Conservation (phyloP, 2,329 filamentous ascomycete genomes). For the Dothistroma pini region DNA sequence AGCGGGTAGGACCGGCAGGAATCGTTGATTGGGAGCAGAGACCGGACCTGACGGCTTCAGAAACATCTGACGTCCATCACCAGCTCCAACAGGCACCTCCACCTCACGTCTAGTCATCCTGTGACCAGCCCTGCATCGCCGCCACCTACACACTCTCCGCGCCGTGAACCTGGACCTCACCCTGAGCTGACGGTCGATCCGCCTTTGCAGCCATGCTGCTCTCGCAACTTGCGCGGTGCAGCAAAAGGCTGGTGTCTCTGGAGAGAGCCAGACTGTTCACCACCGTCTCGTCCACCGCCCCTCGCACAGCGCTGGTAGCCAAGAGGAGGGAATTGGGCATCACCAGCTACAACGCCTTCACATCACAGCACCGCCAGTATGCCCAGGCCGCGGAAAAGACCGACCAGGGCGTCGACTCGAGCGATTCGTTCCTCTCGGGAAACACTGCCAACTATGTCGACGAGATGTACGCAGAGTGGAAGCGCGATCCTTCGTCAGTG, state of each 20-base stretch:
- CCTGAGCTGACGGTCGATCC: constrained; percentile 9
- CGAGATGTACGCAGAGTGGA: constrained; percentile 99
- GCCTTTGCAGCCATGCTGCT: constrained; percentile 60
- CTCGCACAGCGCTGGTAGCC: constrained; percentile 43
- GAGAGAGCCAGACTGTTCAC: constrained; percentile 45
- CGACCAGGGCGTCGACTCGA: constrained; percentile 69
- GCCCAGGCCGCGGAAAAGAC: constrained; percentile 57
- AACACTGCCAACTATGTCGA: constrained; percentile 99
- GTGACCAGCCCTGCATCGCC: not conserved
- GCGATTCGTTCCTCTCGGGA: constrained; percentile 93
- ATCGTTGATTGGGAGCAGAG: not conserved
- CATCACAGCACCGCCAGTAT: constrained; percentile 52
- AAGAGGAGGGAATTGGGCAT: constrained; percentile 48
- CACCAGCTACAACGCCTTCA: constrained; percentile 40
- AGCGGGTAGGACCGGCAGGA: not conserved
- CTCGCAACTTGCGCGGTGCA: constrained; percentile 62
- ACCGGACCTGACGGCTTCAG: not conserved
- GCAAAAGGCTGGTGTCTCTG: constrained; percentile 59
- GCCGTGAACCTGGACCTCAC: not conserved
- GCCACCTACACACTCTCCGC: not conserved
- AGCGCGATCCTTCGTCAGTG: constrained; percentile 84
- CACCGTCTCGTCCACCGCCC: constrained; percentile 36
- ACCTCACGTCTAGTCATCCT: not conserved
- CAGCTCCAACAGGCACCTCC: not conserved
- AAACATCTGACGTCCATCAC: not conserved